A percentile compares a stretch with the other conserved stretches of the same genome.
phyloP scores from a whole-genome alignment of 257 asterid genomes.

The Cinchona pubescens region DNA sequence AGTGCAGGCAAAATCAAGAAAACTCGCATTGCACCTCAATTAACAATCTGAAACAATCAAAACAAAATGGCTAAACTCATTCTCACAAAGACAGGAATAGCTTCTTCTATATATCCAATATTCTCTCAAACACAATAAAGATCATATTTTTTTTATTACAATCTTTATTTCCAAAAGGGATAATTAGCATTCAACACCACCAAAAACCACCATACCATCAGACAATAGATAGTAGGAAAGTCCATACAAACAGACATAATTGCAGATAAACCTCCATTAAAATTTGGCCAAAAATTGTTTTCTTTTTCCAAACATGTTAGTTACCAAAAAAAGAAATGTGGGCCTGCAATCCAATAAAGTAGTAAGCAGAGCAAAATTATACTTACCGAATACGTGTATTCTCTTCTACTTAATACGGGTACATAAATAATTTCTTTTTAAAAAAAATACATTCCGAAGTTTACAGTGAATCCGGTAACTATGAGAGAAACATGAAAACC shows the following conservation, averaged over 20 bases:
- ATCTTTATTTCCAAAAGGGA: background rate
- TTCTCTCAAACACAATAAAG: slow-evolving; percentile 9
- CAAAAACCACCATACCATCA: background rate
- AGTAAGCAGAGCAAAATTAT: background rate
- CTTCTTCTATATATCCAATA: background rate
- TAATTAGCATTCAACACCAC: background rate
- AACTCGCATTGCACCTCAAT: slow-evolving; percentile 37
- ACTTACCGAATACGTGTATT: no score
- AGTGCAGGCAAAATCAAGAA: slow-evolving; percentile 36
- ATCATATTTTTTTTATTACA: background rate
- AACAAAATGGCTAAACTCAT: background rate
- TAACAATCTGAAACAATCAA: slow-evolving; percentile 15
- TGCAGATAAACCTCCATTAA: background rate
- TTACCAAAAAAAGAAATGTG: background rate
- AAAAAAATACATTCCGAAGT: no score
- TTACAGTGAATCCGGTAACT: no score
- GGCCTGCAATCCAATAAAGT: background rate
- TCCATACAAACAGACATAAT: slow-evolving; percentile 3
- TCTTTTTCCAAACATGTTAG: background rate
- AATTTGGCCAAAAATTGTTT: background rate
- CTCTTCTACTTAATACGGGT: no score
- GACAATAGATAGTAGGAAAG: background rate
- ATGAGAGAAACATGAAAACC: background rate
- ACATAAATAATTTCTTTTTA: no score
- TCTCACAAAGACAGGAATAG: background rate